Percentiles rank a stretch among this genome's conserved stretches.
These are phyloP conservation scores for Vicia sativa DNA, from an alignment of 306 rosid genomes.

Conservation along the genomic window DNA sequence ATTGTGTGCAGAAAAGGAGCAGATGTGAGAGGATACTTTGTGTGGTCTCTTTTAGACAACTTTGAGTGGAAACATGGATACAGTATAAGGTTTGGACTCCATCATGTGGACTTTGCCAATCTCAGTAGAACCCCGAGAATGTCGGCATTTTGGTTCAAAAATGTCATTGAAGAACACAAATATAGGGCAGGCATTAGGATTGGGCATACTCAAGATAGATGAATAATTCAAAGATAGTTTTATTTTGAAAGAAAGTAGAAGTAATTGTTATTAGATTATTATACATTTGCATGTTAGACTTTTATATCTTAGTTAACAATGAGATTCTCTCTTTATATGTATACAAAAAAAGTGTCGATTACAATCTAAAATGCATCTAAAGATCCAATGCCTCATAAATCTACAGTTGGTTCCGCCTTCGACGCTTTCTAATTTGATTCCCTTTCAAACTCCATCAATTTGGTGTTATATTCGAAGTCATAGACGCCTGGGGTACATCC, in stretches of 20 bases:
- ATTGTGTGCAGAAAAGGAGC: constrained; percentile 49
- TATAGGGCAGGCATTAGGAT: background rate
- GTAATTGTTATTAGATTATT: too few relatives aligned
- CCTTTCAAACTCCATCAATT: too few relatives aligned
- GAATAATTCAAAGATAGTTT: background rate
- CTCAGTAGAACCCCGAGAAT: constrained; percentile 53
- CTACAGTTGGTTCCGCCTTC: too few relatives aligned
- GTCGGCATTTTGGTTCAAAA: constrained; percentile 59
- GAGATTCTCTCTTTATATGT: background rate
- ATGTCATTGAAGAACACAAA: constrained; percentile 45
- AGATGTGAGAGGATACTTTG: constrained; percentile 64
- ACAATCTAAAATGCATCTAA: too few relatives aligned
- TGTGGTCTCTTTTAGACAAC: constrained; percentile 67
- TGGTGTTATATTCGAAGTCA: too few relatives aligned
- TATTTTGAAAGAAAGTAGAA: background rate
- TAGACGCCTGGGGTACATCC: too few relatives aligned
- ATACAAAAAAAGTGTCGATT: too few relatives aligned
- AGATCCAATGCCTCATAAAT: too few relatives aligned
- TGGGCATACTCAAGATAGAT: background rate
- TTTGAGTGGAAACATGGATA: constrained; percentile 62
- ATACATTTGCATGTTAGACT: too few relatives aligned
- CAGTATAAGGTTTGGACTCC: constrained; percentile 51
- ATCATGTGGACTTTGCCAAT: constrained; percentile 48
- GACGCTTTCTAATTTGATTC: too few relatives aligned
- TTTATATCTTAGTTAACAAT: too few relatives aligned